Percentiles rank a stretch among this genome's conserved stretches.
phyloP scores from a whole-genome alignment of 768 basidiomycete species.

The Infundibulicybe gibba region DNA sequence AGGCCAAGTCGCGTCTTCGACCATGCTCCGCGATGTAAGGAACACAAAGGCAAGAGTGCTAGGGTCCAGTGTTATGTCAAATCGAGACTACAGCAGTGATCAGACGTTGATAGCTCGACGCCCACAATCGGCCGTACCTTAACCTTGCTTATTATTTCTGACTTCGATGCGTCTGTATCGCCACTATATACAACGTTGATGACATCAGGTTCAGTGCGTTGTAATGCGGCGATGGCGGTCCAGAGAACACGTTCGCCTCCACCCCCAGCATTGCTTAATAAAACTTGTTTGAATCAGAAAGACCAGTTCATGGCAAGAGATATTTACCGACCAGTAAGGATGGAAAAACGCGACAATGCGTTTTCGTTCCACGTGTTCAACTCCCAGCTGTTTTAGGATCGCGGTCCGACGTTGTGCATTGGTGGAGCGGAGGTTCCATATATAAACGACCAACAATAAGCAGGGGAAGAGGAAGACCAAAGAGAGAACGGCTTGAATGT shows the following conservation, averaged over 20 bases:
- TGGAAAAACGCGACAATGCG: conserved; percentile 84
- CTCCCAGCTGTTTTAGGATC: conserved; percentile 17
- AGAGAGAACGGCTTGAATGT: not conserved
- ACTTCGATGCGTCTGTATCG: conserved; percentile 77
- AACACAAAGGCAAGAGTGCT: conserved; percentile 77
- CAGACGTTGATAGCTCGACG: conserved; percentile 1
- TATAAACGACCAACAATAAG: conserved; percentile 6
- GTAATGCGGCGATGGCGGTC: conserved; percentile 80
- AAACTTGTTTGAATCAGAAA: conserved; percentile 35
- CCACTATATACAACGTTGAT: conserved; percentile 87
- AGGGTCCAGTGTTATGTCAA: conserved; percentile 72
- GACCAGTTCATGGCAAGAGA: conserved; percentile 3
- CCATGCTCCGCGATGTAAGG: conserved; percentile 60
- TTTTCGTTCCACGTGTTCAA: conserved; percentile 14
- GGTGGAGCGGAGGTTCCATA: conserved; percentile 3
- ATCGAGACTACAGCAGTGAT: conserved; percentile 53
- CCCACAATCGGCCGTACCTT: conserved; percentile 47
- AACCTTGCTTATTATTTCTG: conserved; percentile 76
- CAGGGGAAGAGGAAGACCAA: not conserved
- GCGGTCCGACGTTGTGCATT: conserved; percentile 5
- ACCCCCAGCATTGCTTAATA: conserved; percentile 83
- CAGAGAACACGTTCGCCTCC: conserved; percentile 96
- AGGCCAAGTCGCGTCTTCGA: conserved; percentile 83
- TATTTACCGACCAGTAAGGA: conserved; percentile 79
- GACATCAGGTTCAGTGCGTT: conserved; percentile 59